These are phyloP conservation scores for Spongispora temasekensis DNA, from an alignment of 1,284 basidiomycete genomes.

Conservation along the genomic window DNA sequence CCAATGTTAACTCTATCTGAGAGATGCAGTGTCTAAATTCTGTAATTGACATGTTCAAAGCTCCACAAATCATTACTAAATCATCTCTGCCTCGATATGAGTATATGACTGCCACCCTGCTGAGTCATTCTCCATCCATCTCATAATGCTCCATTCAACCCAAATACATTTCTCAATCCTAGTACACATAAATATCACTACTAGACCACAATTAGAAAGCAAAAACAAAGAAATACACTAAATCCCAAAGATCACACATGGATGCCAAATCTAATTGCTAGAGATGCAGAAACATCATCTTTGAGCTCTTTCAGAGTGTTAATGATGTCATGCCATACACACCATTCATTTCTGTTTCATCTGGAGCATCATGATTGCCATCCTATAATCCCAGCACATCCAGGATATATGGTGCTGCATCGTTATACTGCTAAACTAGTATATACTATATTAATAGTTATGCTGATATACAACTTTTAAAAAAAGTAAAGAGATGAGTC, in stretches of 20 bases:
- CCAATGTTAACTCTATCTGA: too few relatives aligned
- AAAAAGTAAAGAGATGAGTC: background rate
- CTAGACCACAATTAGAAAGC: too few relatives aligned
- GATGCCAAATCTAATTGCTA: constrained; percentile 72
- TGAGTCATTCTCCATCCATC: too few relatives aligned
- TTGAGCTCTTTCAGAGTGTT: constrained; percentile 83
- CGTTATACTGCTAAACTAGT: constrained; percentile 71
- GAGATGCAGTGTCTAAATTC: too few relatives aligned
- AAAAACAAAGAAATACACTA: constrained; percentile 55
- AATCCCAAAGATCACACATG: constrained; percentile 67
- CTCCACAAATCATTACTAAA: too few relatives aligned
- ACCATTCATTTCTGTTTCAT: constrained; percentile 47
- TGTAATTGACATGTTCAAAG: too few relatives aligned
- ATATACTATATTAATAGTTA: too few relatives aligned
- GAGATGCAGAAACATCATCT: constrained; percentile 78
- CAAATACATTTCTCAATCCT: constrained; percentile 20
- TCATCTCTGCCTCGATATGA: too few relatives aligned
- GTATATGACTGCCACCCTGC: too few relatives aligned
- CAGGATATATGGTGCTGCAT: constrained; percentile 83
- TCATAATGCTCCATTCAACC: too few relatives aligned
- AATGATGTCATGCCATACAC: constrained; percentile 72
- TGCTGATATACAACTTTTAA: too few relatives aligned
- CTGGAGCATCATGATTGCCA: constrained; percentile 65
- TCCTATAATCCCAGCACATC: constrained; percentile 88
- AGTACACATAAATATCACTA: background rate